Conservation (phyloP, 768 basidiomycete species). For the Lactarius psammicola region DNA sequence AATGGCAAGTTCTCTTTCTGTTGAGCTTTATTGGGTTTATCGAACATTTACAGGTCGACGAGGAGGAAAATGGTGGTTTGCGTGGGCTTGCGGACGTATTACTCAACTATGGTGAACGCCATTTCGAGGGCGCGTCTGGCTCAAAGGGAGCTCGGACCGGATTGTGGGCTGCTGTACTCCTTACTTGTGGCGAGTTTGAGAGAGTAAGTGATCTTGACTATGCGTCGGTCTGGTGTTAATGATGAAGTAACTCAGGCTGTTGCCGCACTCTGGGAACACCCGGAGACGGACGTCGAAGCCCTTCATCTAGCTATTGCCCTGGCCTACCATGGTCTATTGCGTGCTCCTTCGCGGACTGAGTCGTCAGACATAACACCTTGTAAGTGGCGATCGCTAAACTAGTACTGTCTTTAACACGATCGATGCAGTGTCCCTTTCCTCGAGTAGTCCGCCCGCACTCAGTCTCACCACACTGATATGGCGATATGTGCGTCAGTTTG, state of each 20-base stretch:
- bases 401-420: not conserved
- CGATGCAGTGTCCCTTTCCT: slow-evolving; percentile 63
- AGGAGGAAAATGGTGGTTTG: slow-evolving; percentile 77
- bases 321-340: slow-evolving; percentile 88
- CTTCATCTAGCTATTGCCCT: slow-evolving; percentile 91
- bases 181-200: slow-evolving; percentile 95
- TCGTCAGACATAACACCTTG: slow-evolving; percentile 81
- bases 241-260: slow-evolving; percentile 60
- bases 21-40: not conserved
- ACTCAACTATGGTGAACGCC: slow-evolving; percentile 74
- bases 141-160: slow-evolving; percentile 60
- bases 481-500: slow-evolving; percentile 91
- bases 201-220: slow-evolving; percentile 48
- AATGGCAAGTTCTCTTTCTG: slow-evolving; percentile 52
- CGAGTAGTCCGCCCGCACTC: slow-evolving; percentile 66
- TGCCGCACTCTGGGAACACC: slow-evolving; percentile 84
- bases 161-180: slow-evolving; percentile 77
- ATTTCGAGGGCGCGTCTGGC: slow-evolving; percentile 69
- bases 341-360: slow-evolving; percentile 78
- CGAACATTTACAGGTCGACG: slow-evolving; percentile 55
- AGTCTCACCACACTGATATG: slow-evolving; percentile 84
- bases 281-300: slow-evolving; percentile 86
- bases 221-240: not conserved
- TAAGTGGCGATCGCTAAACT: slow-evolving; percentile 38
- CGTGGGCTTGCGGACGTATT: slow-evolving; percentile 72